A percentile compares a stretch with the other conserved stretches of the same genome.
phyloP scores from a whole-genome alignment of 176 grass and related monocot species.

The Aegilops speltoides region DNA sequence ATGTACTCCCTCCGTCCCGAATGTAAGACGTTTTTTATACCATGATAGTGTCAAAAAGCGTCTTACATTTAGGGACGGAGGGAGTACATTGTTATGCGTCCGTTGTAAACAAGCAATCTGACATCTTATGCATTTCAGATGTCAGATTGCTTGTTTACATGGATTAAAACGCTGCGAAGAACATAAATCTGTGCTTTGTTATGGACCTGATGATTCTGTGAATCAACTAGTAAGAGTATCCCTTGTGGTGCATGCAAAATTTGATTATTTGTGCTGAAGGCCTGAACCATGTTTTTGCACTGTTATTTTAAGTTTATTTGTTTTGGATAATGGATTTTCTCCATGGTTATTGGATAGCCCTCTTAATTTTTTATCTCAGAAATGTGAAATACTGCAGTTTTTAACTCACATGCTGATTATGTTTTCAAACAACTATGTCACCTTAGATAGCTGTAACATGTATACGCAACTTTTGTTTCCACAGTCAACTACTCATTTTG shows the following conservation, averaged over 20 bases:
- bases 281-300: background rate
- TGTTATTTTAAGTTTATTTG: background rate
- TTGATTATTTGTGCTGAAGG: background rate
- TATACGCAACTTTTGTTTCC: background rate
- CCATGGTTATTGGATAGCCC: background rate
- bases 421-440: background rate
- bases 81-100: too few species aligned
- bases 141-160: background rate
- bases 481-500: background rate
- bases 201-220: background rate
- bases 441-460: slow-evolving; percentile 1
- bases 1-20: too few species aligned
- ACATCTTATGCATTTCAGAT: background rate
- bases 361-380: background rate
- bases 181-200: slow-evolving; percentile 1
- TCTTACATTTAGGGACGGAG: too few species aligned
- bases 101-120: too few species aligned
- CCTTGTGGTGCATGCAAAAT: background rate
- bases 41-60: too few species aligned
- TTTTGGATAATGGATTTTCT: background rate
- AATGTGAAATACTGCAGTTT: background rate
- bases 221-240: background rate
- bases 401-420: background rate
- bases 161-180: background rate
- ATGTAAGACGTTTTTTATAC: too few species aligned